Base-by-base conservation (phyloP, 2,329 filamentous ascomycete genomes). In the Sporothrix inflata region DNA sequence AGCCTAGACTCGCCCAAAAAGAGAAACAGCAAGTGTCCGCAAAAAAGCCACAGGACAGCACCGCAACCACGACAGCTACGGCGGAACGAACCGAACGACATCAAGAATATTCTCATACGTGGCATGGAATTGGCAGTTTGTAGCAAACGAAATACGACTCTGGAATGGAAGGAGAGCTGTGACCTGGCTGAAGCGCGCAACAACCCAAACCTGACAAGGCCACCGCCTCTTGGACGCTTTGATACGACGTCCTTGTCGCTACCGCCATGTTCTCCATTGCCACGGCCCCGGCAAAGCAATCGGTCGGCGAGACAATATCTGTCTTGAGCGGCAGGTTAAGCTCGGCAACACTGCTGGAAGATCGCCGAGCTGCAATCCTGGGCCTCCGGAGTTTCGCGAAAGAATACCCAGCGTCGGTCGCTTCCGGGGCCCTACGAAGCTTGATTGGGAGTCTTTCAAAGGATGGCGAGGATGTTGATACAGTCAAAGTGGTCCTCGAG, bases 371-470 rank as follows among this genome's bases (percentile, higher is more conserved):
- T 71, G 94, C 96, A 61, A 97, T 99, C 65, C 88, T 97, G 40
- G 96, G 96, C 21, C 86, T 99, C 49, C 89, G 97, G 77, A 98
- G 94, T 83, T 98, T 99, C 81, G 94, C 96, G 55, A 98, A 98
- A 82, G 91, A 97, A 74, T 98, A 95, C 78, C 97, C 96, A 49
- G 97, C 97, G 16, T 97, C 94, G 8, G 96, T 99, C 47, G 94
- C 97, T 1, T 98, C 94, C 4, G 94, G 94, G 51, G 93, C 94
- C n/a, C 84, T 99, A 65, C 89, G 95, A 74, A 93, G 92, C 72
- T 86, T 99, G 72, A 98, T 99, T 76, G 90, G 89, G 14, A 94
- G 92, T 77, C 84, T 99, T 70, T 89, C 89, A 76, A 94, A 94
- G 79, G 96, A 99, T 87, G 90, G 89, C 73, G 93, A 97, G 79